These are phyloP conservation scores for Colletotrichum cereale DNA, from an alignment of 2,329 filamentous ascomycete genomes.

Conservation along the genomic window DNA sequence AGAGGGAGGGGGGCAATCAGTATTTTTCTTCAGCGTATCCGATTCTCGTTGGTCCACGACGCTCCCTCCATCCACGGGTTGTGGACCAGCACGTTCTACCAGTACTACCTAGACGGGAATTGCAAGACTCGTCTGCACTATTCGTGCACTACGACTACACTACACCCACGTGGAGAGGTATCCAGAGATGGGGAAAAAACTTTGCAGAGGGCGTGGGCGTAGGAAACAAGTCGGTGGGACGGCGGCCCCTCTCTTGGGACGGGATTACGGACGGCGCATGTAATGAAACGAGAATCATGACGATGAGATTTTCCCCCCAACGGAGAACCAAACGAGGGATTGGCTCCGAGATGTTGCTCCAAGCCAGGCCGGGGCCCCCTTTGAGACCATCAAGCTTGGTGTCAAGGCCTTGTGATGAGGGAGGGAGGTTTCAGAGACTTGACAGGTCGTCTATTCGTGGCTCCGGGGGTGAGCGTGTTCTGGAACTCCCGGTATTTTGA, in stretches of 20 bases:
- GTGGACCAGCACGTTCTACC: slow-evolving; percentile 19
- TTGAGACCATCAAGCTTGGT: background rate
- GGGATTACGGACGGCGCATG: background rate
- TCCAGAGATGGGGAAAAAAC: background rate
- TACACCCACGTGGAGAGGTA: slow-evolving; percentile 21
- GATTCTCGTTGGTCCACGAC: slow-evolving; percentile 17
- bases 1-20: background rate
- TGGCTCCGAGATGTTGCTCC: background rate
- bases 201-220: background rate
- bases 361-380: background rate
- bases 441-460: background rate
- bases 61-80: background rate
- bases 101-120: slow-evolving; percentile 17
- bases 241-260: background rate
- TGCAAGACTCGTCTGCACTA: background rate
- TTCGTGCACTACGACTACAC: background rate
- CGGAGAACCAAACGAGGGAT: background rate
- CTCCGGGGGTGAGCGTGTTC: background rate
- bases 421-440: slow-evolving; percentile 4
- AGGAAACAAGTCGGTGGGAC: background rate
- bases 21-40: background rate
- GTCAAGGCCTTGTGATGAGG: background rate
- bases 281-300: background rate
- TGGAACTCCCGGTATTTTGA: background rate
- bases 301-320: background rate